Evolutionary conservation across 176 grass and related monocot genomes (phyloP).

Genomic region (Oryza nivara): DNA sequence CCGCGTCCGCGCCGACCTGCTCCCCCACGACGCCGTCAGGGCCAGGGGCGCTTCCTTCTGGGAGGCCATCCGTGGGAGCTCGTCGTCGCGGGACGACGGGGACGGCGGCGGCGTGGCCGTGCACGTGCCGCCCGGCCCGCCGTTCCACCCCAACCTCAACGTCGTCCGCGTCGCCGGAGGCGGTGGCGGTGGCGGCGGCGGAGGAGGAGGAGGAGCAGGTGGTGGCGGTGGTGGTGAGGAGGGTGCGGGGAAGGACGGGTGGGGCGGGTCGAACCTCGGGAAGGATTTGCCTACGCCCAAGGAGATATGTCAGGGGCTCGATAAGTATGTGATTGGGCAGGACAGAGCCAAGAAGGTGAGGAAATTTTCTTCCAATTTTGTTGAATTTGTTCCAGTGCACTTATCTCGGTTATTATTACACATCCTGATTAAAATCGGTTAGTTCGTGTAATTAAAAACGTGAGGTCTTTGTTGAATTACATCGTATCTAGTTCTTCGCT

Average conservation of each 20-base stretch:
- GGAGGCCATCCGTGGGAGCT: constrained; percentile 52
- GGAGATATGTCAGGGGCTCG: constrained; percentile 89
- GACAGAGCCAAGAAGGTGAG: constrained; percentile 94
- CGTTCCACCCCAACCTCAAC: constrained; percentile 86
- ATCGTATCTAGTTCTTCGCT: not conserved
- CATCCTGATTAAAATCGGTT: constrained; percentile 7
- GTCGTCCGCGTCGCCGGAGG: constrained; percentile 74
- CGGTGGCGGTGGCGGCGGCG: constrained; percentile 63
- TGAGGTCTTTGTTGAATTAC: not conserved
- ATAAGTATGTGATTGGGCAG: constrained; percentile 98
- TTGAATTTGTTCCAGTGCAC: not conserved
- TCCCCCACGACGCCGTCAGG: constrained; percentile 30
- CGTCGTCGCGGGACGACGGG: constrained; percentile 65
- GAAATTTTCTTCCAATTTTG: constrained; percentile 16
- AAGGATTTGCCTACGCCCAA: constrained; percentile 96
- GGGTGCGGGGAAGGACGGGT: constrained; percentile 73
- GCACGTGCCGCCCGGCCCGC: constrained; percentile 83
- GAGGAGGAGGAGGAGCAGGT: constrained; percentile 5
- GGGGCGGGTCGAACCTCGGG: constrained; percentile 88
- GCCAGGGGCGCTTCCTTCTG: constrained; percentile 56
- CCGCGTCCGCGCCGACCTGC: constrained; percentile 52
- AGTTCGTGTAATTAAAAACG: not conserved
- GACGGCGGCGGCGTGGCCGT: constrained; percentile 68
- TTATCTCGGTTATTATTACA: not conserved
- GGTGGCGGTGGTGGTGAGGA: constrained; percentile 40